Conservation (phyloP, 106 monocot genomes). For the Dactylorhiza incarnata region DNA sequence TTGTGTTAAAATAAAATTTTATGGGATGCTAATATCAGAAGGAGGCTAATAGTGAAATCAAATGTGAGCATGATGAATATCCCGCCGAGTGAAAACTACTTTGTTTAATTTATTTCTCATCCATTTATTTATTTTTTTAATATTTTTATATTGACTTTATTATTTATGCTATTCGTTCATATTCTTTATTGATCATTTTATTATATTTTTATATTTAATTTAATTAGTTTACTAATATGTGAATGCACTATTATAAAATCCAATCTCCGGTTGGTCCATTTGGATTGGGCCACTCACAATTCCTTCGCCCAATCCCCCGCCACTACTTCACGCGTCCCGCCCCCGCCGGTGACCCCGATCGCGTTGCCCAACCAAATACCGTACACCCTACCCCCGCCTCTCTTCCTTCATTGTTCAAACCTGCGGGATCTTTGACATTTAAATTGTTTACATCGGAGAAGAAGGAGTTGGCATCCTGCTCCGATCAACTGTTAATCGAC, state of each 20-base stretch:
- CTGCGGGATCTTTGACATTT: not conserved
- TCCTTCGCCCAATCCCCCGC: not conserved
- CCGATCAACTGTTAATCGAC: not conserved
- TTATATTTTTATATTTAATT: no score
- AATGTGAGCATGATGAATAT: no score
- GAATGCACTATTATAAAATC: not conserved
- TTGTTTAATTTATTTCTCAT: no score
- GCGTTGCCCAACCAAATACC: conserved; percentile 1
- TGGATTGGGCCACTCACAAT: conserved; percentile 2
- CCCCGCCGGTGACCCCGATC: conserved; percentile 5
- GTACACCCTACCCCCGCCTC: not conserved
- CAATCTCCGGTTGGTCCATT: not conserved
- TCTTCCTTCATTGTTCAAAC: not conserved
- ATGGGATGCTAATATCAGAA: no score
- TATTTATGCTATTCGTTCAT: no score
- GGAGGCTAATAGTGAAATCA: no score
- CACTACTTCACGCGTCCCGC: conserved; percentile 1
- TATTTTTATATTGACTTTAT: no score
- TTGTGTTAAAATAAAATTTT: no score
- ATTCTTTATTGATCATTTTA: no score
- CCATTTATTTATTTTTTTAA: no score
- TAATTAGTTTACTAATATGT: no score
- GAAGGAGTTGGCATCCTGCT: not conserved
- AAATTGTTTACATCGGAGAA: not conserved
- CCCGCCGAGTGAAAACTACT: no score